Percentiles rank a stretch among this genome's conserved stretches.
These are phyloP conservation scores for Aspergillus eucalypticola DNA, from an alignment of 2,329 filamentous ascomycete species.

Conservation along the genomic window DNA sequence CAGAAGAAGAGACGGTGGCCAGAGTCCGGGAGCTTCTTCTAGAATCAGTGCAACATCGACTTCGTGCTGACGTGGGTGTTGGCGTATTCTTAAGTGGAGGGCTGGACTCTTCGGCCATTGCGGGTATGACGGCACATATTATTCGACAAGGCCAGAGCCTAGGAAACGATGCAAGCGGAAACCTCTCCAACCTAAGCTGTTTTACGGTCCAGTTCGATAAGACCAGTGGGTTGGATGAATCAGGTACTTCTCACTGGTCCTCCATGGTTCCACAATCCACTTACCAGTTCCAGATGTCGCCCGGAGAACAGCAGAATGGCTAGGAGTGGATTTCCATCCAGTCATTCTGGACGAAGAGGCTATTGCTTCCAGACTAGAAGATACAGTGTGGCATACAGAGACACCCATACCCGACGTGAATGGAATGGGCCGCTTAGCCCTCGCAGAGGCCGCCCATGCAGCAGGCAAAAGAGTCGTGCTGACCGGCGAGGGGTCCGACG, in stretches of 20 bases:
- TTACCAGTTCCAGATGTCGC: conserved; percentile 39
- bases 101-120: conserved; percentile 59
- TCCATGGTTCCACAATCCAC: not conserved
- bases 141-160: conserved; percentile 49
- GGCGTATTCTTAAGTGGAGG: conserved; percentile 60
- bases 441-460: conserved; percentile 49
- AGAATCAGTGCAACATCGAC: conserved; percentile 54
- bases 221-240: conserved; percentile 53
- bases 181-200: conserved; percentile 41
- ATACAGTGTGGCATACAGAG: conserved; percentile 50
- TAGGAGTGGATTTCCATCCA: conserved; percentile 49
- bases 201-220: conserved; percentile 58
- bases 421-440: conserved; percentile 53
- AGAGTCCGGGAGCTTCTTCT: conserved; percentile 53
- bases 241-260: conserved; percentile 28
- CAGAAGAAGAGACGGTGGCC: conserved; percentile 53
- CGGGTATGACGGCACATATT: conserved; percentile 58
- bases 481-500: conserved; percentile 56
- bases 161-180: conserved; percentile 46
- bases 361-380: conserved; percentile 47
- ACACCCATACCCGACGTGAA: conserved; percentile 54
- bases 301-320: conserved; percentile 50
- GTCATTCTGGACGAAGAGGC: conserved; percentile 47
- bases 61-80: conserved; percentile 60
- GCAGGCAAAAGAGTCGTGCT: conserved; percentile 57